phyloP scores from a whole-genome alignment of 257 asterid genomes.

The Solanum ossicruentum region DNA sequence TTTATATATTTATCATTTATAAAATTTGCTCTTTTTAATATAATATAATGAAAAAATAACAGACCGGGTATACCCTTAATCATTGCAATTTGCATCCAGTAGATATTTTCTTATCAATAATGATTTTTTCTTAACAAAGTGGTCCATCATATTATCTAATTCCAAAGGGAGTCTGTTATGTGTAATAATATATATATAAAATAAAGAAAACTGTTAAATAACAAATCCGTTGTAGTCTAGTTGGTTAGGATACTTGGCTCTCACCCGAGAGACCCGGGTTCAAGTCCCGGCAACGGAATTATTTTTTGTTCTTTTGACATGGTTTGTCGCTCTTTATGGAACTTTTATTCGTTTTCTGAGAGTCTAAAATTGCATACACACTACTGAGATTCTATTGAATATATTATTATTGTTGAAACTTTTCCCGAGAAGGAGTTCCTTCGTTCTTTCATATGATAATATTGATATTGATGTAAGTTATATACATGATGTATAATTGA shows the following conservation, averaged over 20 bases:
- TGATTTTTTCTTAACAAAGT: neutral
- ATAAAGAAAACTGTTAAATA: no score
- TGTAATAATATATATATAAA: no score
- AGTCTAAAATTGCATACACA: neutral
- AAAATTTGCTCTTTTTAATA: no score
- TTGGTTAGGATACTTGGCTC: constrained; percentile 98
- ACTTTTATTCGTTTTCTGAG: neutral
- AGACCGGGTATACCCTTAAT: neutral
- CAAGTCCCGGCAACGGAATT: constrained; percentile 65
- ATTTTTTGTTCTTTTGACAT: neutral
- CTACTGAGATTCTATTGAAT: no score
- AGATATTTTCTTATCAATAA: neutral
- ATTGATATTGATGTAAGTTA: neutral
- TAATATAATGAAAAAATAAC: no score
- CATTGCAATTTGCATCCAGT: neutral
- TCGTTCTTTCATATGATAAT: neutral
- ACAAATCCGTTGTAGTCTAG: constrained; percentile 86
- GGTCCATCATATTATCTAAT: neutral
- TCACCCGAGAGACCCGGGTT: constrained; percentile 99
- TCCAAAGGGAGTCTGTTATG: neutral
- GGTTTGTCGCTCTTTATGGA: neutral
- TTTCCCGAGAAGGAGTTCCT: neutral
- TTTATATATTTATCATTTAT: no score
- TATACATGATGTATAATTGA: no score
- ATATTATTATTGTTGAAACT: neutral